A percentile compares a stretch with the other conserved stretches of the same genome.
These are phyloP conservation scores for Hyphopichia buzzinii DNA, from an alignment of 1,139 yeast genomes.

Conservation along the genomic window DNA sequence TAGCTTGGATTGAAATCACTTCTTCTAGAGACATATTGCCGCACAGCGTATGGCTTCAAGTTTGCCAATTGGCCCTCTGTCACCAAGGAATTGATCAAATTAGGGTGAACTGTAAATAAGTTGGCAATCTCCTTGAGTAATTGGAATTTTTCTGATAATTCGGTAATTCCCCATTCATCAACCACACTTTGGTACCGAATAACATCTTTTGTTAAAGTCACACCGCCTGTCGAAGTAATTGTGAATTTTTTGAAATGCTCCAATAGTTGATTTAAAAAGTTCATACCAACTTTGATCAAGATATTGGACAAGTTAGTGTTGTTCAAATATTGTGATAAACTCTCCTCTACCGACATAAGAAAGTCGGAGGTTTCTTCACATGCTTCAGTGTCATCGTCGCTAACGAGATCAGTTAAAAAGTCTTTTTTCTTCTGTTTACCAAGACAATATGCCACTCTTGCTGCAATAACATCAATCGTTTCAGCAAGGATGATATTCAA, in stretches of 20 bases:
- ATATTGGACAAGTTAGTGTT: constrained; percentile 54
- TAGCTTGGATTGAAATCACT: constrained; percentile 63
- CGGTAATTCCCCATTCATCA: constrained; percentile 67
- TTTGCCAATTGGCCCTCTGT: constrained; percentile 78
- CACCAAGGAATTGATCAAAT: constrained; percentile 70
- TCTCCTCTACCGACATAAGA: constrained; percentile 43
- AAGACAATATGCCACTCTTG: constrained; percentile 48
- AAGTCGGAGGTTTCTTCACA: constrained; percentile 64
- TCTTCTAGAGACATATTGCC: constrained; percentile 70
- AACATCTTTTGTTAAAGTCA: constrained; percentile 80
- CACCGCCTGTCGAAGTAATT: constrained; percentile 81
- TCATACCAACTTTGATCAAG: constrained; percentile 58
- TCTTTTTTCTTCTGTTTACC: constrained; percentile 40
- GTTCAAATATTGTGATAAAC: constrained; percentile 36
- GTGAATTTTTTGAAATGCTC: constrained; percentile 75
- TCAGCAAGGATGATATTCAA: constrained; percentile 65
- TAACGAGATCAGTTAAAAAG: constrained; percentile 41
- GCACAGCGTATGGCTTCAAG: constrained; percentile 63
- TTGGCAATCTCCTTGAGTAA: constrained; percentile 81
- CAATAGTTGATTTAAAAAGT: constrained; percentile 58
- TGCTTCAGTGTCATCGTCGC: constrained; percentile 65
- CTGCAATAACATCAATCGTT: constrained; percentile 49
- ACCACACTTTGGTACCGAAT: constrained; percentile 73
- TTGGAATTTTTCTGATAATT: constrained; percentile 66
- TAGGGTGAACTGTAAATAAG: constrained; percentile 72